A percentile compares a stretch with the other conserved stretches of the same genome.
These are phyloP conservation scores for Tricharina praecox DNA, from an alignment of 495 filamentous ascomycete species.

Conservation along the genomic window DNA sequence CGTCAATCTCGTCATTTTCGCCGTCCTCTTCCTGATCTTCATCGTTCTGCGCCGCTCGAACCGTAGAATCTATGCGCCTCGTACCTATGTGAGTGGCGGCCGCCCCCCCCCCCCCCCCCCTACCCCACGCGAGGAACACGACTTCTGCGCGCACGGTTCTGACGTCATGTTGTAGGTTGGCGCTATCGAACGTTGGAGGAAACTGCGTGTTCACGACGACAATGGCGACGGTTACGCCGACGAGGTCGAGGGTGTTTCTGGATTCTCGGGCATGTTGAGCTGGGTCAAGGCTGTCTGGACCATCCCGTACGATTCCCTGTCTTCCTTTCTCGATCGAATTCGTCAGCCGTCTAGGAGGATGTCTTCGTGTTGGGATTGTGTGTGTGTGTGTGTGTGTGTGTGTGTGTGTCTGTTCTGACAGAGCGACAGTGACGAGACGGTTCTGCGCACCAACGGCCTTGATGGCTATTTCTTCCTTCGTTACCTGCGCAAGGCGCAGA, in stretches of 20 bases:
- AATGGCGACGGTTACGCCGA: constrained; percentile 21
- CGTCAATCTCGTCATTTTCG: constrained; percentile 48
- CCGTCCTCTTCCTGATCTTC: constrained; percentile 52
- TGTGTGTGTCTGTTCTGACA: not conserved
- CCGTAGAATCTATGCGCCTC: constrained; percentile 66
- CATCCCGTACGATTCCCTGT: constrained; percentile 22
- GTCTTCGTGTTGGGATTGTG: too few species aligned
- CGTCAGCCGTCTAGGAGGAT: not conserved
- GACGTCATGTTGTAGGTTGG: constrained; percentile 9
- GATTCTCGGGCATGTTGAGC: constrained; percentile 21
- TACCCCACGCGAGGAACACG: too few species aligned
- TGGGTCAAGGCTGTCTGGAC: constrained; percentile 23
- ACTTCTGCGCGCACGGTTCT: too few species aligned
- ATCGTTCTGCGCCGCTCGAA: constrained; percentile 56
- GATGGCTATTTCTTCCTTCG: constrained; percentile 79
- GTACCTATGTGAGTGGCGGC: constrained; percentile 48
- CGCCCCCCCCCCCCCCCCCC: too few species aligned
- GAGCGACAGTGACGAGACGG: constrained; percentile 20
- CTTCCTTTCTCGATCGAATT: not conserved
- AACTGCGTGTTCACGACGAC: constrained; percentile 13
- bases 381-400: too few species aligned
- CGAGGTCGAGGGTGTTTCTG: constrained; percentile 21
- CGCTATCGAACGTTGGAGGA: constrained; percentile 20
- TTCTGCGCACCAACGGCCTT: constrained; percentile 42
- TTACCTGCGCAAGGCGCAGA: constrained; percentile 55